Conservation (phyloP, 148 eudicot genomes). For the Polygonum maritimum region DNA sequence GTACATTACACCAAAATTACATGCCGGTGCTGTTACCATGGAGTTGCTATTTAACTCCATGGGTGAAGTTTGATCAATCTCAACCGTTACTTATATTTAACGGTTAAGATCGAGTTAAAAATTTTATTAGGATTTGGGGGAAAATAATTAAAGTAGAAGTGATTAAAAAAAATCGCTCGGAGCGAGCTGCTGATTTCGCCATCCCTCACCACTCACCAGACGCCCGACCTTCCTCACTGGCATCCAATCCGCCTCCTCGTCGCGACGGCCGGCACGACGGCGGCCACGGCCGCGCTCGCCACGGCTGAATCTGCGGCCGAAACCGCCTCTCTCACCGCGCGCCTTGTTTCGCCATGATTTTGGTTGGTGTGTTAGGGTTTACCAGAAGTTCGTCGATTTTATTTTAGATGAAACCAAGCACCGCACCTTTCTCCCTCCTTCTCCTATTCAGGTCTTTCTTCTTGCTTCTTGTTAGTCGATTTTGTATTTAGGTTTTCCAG, state of each 20-base stretch:
- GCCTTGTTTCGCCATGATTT: conserved; percentile 42
- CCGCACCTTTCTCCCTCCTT: conserved; percentile 28
- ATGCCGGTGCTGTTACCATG: no score
- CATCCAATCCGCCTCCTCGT: conserved; percentile 68
- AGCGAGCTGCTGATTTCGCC: conserved; percentile 37
- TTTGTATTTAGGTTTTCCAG: background rate
- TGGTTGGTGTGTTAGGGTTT: conserved; percentile 17
- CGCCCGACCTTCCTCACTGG: conserved; percentile 75
- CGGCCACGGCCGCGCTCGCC: conserved; percentile 57
- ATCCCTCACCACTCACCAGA: conserved; percentile 51
- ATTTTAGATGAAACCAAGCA: conserved; percentile 31
- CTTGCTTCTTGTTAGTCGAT: background rate
- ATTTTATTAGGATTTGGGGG: conserved; percentile 39
- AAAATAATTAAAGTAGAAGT: no score
- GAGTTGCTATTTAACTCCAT: no score
- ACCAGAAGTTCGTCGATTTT: conserved; percentile 37
- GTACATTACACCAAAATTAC: background rate
- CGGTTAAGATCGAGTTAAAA: no score
- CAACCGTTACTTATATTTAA: no score
- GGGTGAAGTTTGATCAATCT: no score
- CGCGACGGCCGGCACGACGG: conserved; percentile 50
- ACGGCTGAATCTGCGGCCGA: conserved; percentile 33
- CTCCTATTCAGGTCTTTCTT: background rate
- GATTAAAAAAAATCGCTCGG: no score
- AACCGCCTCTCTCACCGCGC: conserved; percentile 41